Evolutionary conservation across 148 eudicot genomes (phyloP).

Genomic region (Polygonum aviculare): DNA sequence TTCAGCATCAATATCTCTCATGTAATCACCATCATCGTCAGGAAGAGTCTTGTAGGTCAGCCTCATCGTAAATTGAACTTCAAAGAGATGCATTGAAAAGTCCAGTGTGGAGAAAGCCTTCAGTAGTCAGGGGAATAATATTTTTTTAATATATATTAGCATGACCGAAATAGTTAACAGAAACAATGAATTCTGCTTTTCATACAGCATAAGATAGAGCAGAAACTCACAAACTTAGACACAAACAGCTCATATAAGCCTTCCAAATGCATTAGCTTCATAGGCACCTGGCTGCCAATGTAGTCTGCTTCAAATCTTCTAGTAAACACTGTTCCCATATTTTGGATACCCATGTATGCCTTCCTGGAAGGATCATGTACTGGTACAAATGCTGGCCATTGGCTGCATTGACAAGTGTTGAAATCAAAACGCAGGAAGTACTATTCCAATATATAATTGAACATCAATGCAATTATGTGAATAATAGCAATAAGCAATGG

Average conservation of each 20-base stretch:
- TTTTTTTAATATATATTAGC: not conserved
- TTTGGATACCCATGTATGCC: constrained; percentile 92
- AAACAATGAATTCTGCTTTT: not conserved
- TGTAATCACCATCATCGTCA: constrained; percentile 46
- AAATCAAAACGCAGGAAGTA: not conserved
- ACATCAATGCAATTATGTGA: not conserved
- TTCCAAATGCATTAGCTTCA: constrained; percentile 97
- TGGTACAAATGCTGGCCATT: constrained; percentile 99
- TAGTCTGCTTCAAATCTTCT: constrained; percentile 96
- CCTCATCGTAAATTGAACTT: constrained; percentile 78
- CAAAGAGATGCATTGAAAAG: constrained; percentile 52
- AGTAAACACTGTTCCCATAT: constrained; percentile 88
- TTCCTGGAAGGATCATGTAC: constrained; percentile 91
- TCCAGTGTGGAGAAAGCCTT: constrained; percentile 78
- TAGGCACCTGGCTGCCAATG: constrained; percentile 88
- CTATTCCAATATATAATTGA: not conserved
- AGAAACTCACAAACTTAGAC: constrained; percentile 81
- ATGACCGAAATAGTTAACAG: not conserved
- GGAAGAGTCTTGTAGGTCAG: constrained; percentile 71
- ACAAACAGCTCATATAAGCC: constrained; percentile 88
- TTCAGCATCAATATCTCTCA: constrained; percentile 33
- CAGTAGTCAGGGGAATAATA: constrained; percentile 11
- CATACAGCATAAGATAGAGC: constrained; percentile 1
- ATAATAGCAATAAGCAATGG: not conserved
- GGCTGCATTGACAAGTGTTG: constrained; percentile 29